These are phyloP conservation scores for Filosporella fistucella DNA, from an alignment of 495 filamentous ascomycete genomes.

Conservation along the genomic window DNA sequence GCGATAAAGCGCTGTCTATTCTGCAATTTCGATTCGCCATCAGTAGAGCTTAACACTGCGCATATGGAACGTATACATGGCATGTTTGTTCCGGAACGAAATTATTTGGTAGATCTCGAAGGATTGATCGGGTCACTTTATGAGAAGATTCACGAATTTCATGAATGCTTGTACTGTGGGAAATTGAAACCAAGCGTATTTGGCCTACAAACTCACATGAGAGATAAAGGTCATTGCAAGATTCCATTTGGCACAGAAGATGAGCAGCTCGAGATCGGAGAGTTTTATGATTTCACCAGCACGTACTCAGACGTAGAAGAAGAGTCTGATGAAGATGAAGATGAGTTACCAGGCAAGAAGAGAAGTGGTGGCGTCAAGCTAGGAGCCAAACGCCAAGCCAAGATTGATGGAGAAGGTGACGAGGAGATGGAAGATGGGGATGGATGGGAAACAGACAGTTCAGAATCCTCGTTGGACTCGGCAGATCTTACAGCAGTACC, in stretches of 20 bases:
- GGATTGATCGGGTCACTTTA: slow-evolving; percentile 74
- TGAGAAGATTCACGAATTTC: slow-evolving; percentile 68
- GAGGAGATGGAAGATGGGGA: slow-evolving; percentile 51
- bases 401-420: slow-evolving; percentile 40
- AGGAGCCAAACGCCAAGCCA: slow-evolving; percentile 42
- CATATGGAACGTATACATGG: slow-evolving; percentile 94
- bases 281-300: slow-evolving; percentile 95
- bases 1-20: slow-evolving; percentile 75
- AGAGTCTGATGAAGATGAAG: slow-evolving; percentile 46
- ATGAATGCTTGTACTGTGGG: slow-evolving; percentile 81
- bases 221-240: slow-evolving; percentile 92
- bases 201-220: slow-evolving; percentile 91
- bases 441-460: slow-evolving; percentile 92
- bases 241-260: slow-evolving; percentile 87
- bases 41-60: slow-evolving; percentile 62
- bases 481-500: slow-evolving; percentile 69
- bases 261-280: slow-evolving; percentile 92
- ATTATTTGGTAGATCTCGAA: slow-evolving; percentile 74
- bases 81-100: slow-evolving; percentile 90
- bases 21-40: slow-evolving; percentile 77
- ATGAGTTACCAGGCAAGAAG: slow-evolving; percentile 45
- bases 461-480: slow-evolving; percentile 75
- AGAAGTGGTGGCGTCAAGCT: slow-evolving; percentile 48
- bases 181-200: slow-evolving; percentile 66
- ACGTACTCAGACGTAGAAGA: slow-evolving; percentile 81